These are phyloP conservation scores for Daldinia decipiens DNA, from an alignment of 495 filamentous ascomycete species.

Conservation along the genomic window DNA sequence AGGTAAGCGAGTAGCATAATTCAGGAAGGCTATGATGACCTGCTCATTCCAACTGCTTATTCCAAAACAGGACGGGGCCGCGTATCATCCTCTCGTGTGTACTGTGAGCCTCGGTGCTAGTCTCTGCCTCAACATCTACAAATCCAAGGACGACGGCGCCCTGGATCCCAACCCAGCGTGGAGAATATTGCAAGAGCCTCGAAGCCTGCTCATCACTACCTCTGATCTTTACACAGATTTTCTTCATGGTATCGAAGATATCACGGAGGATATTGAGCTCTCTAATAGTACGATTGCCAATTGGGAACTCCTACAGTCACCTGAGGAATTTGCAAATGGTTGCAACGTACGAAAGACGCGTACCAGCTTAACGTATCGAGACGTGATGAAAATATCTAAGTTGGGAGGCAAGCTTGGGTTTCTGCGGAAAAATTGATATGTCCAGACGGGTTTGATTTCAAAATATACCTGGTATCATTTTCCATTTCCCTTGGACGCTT, in stretches of 20 bases:
- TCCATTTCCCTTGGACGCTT: conserved; percentile 73
- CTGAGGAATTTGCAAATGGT: conserved; percentile 65
- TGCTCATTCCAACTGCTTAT: conserved; percentile 41
- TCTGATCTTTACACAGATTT: conserved; percentile 73
- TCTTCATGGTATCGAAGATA: conserved; percentile 80
- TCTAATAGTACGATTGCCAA: conserved; percentile 75
- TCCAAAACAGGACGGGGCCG: conserved; percentile 70
- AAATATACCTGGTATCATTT: conserved; percentile 84
- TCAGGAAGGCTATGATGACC: conserved; percentile 17
- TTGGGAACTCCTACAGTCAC: conserved; percentile 79
- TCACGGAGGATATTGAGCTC: conserved; percentile 67
- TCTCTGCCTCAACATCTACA: conserved; percentile 81
- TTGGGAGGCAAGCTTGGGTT: conserved; percentile 73
- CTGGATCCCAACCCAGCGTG: conserved; percentile 61
- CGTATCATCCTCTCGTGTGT: conserved; percentile 87
- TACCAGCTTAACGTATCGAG: conserved; percentile 90
- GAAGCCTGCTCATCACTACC: conserved; percentile 81
- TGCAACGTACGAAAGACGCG: conserved; percentile 71
- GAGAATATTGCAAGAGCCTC: conserved; percentile 86
- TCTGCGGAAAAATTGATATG: conserved; percentile 57
- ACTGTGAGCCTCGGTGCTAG: conserved; percentile 85
- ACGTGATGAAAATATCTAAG: conserved; percentile 87
- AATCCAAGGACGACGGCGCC: conserved; percentile 65
- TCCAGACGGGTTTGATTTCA: conserved; percentile 47
- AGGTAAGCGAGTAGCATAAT: conserved; percentile 53